Evolutionary conservation across 371 early-diverging fungal genomes (phyloP), one percentile per base, ranked within the genome.

Genomic region (Funneliformis caledonium): DNA sequence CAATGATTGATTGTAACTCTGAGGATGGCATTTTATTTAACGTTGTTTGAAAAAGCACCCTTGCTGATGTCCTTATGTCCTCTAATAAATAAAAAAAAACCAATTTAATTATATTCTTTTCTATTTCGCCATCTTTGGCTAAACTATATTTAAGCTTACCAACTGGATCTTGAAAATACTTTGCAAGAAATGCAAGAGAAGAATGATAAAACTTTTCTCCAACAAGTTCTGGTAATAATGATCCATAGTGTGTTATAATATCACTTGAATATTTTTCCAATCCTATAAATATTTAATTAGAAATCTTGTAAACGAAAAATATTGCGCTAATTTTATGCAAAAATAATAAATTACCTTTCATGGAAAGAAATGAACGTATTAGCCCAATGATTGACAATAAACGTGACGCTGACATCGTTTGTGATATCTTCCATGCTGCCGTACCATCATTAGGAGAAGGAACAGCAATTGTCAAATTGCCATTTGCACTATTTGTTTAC

Each of bases 161-260:
- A 76, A 91, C 88, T 9, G 94, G 89, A 83, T 96, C 97, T 81
- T 94, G 94, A 94, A 96, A 96, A 65, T 93, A 95, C 84, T 93
- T 94, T 37, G 93, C 91, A 16, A 96, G 82, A 72, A 90, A 90
- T 1, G 94, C 89, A 19, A 96, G 85, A 0, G 95, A 95, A 0
- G 97, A 92, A 9, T 85, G 86, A 60, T 88, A 86, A 81, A 87
- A 95, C 1, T 77, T 65, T 22, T 84, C 37, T 0, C 92, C 92
- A 43, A 92, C 85, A 12, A 85, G 73, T 4, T 88, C 85, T 1
- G 93, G 92, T 16, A 94, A 83, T 12, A 22, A 50, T 4, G 64
- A 47, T 3, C 81, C 80, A 60, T 75, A 75, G 26, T 79, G 72
- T 43, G 60, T 79, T 19, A 79, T 70, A 47, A 79, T 60, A 26